Base-by-base conservation (phyloP, 2,329 filamentous ascomycete species). In the Zalaria sp. region DNA sequence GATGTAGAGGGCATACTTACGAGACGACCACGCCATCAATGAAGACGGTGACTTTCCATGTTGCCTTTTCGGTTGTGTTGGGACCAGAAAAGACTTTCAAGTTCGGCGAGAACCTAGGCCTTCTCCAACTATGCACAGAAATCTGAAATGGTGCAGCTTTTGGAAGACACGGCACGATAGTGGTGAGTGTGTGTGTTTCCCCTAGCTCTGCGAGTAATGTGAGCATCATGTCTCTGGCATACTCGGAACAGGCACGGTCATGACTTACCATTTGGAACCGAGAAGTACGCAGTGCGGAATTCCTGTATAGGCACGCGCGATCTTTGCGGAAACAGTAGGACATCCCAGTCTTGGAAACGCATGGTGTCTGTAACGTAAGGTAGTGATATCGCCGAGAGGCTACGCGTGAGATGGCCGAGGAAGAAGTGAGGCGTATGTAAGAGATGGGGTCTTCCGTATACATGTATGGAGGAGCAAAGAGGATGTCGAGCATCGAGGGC, bases 291-390 rank as follows among this genome's bases (percentile, higher is more conserved):
- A 5, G 83, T 84, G 55, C 78, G 80, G 69, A 91, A 93, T 61
- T 93, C 86, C 59, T 84, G 83, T 42, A 88, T 61, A 1, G 86
- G 86, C 8, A 81, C 64, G 51, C 77, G 79, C 51, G 44, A 47
- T 46, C 60, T 61, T 10, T 66, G 65, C 0, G 83, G 80, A 57
- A 93, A 93, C 46, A 93, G 68, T 35, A 93, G 74, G 42, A 91
- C 73, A 54, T 93, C 86, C 86, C 85, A 93, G 54, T 85, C 78
- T 51, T 85, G 75, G 68, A 82, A 93, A 45, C 85, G 79, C 86
- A 93, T 93, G 47, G 52, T 18, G 18, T 18, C 18, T 18, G 18
- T 18, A 18, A 18, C 18, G 18, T 18, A 18, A 18, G 18, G 18
- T 18, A 18, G 18, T 18, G 18, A 18, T 18, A 18, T 18, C 18